These are phyloP conservation scores for Stramenopiles sp. DNA, from an alignment of 352 stramenopile species.

Conservation along the genomic window DNA sequence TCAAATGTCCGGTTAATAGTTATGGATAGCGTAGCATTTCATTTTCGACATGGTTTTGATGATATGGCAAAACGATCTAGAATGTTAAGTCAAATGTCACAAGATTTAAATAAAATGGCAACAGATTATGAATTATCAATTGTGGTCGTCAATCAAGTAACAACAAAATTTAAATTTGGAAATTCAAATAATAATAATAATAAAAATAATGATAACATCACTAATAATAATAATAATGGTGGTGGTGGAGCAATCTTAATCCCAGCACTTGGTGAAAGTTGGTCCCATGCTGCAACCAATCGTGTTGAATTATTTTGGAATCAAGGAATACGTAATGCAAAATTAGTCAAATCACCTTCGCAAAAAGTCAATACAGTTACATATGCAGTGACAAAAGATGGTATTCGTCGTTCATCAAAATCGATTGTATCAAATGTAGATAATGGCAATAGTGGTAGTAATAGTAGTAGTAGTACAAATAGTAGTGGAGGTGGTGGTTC, in stretches of 20 bases:
- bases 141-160: slow-evolving; percentile 44
- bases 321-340: too few relatives aligned
- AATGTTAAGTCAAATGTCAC: slow-evolving; percentile 42
- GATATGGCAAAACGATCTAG: slow-evolving; percentile 38
- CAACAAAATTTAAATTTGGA: slow-evolving; percentile 25
- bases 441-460: too few relatives aligned
- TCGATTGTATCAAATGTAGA: too few relatives aligned
- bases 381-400: too few relatives aligned
- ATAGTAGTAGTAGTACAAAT: too few relatives aligned
- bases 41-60: slow-evolving; percentile 62
- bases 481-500: too few relatives aligned
- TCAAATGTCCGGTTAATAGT: slow-evolving; percentile 55
- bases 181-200: slow-evolving; percentile 23
- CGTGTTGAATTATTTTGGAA: slow-evolving; percentile 40
- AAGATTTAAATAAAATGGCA: slow-evolving; percentile 37
- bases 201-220: not conserved
- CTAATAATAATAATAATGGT: slow-evolving; percentile 15
- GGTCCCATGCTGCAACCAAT: slow-evolving; percentile 38
- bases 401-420: too few relatives aligned
- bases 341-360: too few relatives aligned
- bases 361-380: too few relatives aligned
- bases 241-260: slow-evolving; percentile 22
- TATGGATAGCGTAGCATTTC: slow-evolving; percentile 78
- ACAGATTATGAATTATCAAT: slow-evolving; percentile 36
- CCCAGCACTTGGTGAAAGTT: slow-evolving; percentile 40